Base-by-base conservation (phyloP, 2,329 filamentous ascomycete species). In the Volutella citrinella region DNA sequence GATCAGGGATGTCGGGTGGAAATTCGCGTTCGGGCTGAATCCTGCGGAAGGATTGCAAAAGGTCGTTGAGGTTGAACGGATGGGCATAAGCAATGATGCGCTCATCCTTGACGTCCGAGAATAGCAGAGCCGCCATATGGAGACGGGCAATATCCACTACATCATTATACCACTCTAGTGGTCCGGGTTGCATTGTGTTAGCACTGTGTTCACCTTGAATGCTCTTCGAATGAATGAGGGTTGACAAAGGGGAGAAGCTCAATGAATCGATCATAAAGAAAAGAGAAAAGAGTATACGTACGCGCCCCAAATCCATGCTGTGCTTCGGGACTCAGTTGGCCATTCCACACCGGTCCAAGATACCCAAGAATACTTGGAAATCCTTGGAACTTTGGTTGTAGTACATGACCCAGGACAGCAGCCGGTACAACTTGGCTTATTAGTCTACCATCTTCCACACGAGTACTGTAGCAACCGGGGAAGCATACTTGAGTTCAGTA, bases 141-240 rank as follows among this genome's bases (percentile, higher is more conserved):
- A 37, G 16, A 10, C 23, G 19, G 6, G 34, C 24, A 19, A 37
- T 31, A 14, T 37, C 28, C 10, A 22, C 14, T 10, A 37, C 34
- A 13, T 37, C 34, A n/a, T 19, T 32, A 13, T 19, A 37, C 34
- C 34, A 37, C 29, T 37, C 34, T 34, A 16, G n/a, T n/a, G n/a
- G n/a, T n/a, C n/a, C 15, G 13, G 9, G 6, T 27, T 21, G 15
- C 9, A 14, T 7, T 15, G 22, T 30, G 10, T 19, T 8, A n/a
- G 17, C n/a, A 12, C 22, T 14, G 6, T 3, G 7, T 16, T 19
- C 16, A n/a, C n/a, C n/a, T n/a, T n/a, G n/a, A n/a, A n/a, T n/a
- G n/a, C n/a, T n/a, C n/a, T n/a, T n/a, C n/a, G n/a, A n/a, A n/a
- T n/a, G n/a, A n/a, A n/a, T n/a, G n/a, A n/a, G n/a, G n/a, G n/a